Base-by-base conservation (phyloP, 2,329 filamentous ascomycete genomes). In the Chalara sp. region DNA sequence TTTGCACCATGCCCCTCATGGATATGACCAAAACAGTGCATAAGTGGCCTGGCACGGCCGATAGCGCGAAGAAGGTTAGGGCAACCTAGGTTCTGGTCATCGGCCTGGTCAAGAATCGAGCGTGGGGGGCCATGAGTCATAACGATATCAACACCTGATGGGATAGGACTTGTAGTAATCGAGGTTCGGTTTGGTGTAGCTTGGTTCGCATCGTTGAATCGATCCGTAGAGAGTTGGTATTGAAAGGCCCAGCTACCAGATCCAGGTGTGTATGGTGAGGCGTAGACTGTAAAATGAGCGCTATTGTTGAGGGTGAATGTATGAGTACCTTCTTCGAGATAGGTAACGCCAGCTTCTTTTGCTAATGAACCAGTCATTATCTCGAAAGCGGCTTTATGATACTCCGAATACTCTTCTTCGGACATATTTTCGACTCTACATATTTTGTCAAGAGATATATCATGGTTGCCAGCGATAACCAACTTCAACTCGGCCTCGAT, bases 11-110 rank as follows among this genome's bases (percentile, higher is more conserved):
- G 73, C 0, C 68, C 76, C 59, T 79, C 76, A 59, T 83, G 79
- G 13, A 83, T 82, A 65, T 84, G 80, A 0, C 81, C 80, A 59
- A 83, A 85, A 55, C 78, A 78, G 61, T 83, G 77, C n/a, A 84
- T 47, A 3, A 66, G 62, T 0, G 81, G 81, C 47, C 67, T 69
- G 7, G 72, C 73, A 5, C 78, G 68, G 48, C 68, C 64, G 1
- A 76, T 65, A 0, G 80, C 80, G 1, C 68, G 65, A 1, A 78
- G 67, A 1, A 85, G 66, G 58, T 76, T 72, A 44, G 72, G 66
- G 62, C 81, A 84, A 0, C 82, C 82, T 3, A 57, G 52, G 43
- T 60, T 57, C 0, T 37, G 53, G n/a, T 47, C 43, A 1, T 28
- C 6, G 4, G 56, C 53, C 8, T 57, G 56, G 56, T 84, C 81